These are phyloP conservation scores for Candida montana DNA, from an alignment of 805 yeast genomes.

Conservation along the genomic window DNA sequence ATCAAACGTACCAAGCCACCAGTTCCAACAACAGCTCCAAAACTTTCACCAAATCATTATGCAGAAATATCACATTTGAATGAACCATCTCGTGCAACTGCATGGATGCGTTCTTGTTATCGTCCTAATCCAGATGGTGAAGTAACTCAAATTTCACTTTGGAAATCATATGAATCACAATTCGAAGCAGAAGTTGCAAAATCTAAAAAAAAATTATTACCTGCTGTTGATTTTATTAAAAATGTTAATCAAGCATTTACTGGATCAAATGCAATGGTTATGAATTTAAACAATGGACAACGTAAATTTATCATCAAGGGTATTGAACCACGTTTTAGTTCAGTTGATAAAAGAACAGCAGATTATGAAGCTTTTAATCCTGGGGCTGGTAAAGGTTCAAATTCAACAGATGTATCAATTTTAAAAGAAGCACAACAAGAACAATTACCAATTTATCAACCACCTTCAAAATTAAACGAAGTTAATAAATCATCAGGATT, in stretches of 20 bases:
- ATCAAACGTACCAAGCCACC: slow-evolving; percentile 55
- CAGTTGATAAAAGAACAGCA: slow-evolving; percentile 45
- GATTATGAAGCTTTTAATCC: slow-evolving; percentile 34
- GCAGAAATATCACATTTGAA: slow-evolving; percentile 56
- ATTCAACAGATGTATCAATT: slow-evolving; percentile 1
- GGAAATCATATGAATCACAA: slow-evolving; percentile 91
- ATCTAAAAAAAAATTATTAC: slow-evolving; percentile 59
- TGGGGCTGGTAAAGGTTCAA: slow-evolving; percentile 3
- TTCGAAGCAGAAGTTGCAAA: slow-evolving; percentile 56
- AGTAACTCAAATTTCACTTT: slow-evolving; percentile 89
- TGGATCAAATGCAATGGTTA: slow-evolving; percentile 89
- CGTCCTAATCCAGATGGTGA: slow-evolving; percentile 73
- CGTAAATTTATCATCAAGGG: slow-evolving; percentile 91
- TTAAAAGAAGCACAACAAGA: slow-evolving; percentile 14
- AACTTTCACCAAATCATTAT: slow-evolving; percentile 48
- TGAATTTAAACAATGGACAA: slow-evolving; percentile 55
- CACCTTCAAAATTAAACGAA: slow-evolving; percentile 32
- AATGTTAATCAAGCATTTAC: slow-evolving; percentile 88
- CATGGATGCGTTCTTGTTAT: slow-evolving; percentile 92
- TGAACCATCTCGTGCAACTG: slow-evolving; percentile 88
- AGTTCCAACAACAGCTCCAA: slow-evolving; percentile 64
- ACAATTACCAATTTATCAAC: slow-evolving; percentile 18
- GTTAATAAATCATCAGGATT: slow-evolving; percentile 35
- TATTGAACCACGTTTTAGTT: slow-evolving; percentile 73
- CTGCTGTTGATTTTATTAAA: slow-evolving; percentile 95